Evolutionary conservation across 2,329 filamentous ascomycete genomes (phyloP).

Genomic region (Apiospora saccharicola): DNA sequence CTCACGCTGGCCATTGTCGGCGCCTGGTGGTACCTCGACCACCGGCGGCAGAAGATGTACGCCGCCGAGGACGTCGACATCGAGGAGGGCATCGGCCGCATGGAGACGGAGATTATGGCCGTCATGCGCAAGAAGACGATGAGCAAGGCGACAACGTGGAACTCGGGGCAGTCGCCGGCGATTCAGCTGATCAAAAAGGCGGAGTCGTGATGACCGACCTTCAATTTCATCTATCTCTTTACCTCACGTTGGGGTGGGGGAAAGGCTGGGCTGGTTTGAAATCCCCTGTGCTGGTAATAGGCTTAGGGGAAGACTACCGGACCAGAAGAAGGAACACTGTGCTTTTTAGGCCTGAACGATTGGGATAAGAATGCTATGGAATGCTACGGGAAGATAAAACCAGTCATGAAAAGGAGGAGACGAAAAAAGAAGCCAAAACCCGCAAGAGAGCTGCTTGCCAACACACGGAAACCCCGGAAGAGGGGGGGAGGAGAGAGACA

Average conservation of each 20-base stretch:
- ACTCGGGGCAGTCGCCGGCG: conserved; percentile 39
- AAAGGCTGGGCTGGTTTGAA: neutral
- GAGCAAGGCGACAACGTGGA: conserved; percentile 64
- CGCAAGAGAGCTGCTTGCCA: neutral
- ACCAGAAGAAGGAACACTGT: neutral
- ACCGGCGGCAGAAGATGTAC: conserved; percentile 56
- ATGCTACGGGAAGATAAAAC: neutral
- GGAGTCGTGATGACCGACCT: neutral
- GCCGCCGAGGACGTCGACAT: conserved; percentile 58
- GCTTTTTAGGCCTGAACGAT: neutral
- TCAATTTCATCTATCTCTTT: no score
- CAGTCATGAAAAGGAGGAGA: neutral
- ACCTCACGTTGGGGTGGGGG: neutral
- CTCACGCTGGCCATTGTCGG: conserved; percentile 62
- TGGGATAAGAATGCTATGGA: neutral
- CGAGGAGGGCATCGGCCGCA: conserved; percentile 61
- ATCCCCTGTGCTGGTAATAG: neutral
- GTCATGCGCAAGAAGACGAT: conserved; percentile 64
- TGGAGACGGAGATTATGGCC: conserved; percentile 65
- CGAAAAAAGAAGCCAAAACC: neutral
- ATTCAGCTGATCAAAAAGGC: conserved; percentile 1
- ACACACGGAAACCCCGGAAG: neutral
- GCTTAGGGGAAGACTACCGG: neutral
- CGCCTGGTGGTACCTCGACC: conserved; percentile 63
- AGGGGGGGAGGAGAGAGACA: neutral